Evolutionary conservation across 140 eudicot species (phyloP).

Genomic region (Bidens hawaiensis): DNA sequence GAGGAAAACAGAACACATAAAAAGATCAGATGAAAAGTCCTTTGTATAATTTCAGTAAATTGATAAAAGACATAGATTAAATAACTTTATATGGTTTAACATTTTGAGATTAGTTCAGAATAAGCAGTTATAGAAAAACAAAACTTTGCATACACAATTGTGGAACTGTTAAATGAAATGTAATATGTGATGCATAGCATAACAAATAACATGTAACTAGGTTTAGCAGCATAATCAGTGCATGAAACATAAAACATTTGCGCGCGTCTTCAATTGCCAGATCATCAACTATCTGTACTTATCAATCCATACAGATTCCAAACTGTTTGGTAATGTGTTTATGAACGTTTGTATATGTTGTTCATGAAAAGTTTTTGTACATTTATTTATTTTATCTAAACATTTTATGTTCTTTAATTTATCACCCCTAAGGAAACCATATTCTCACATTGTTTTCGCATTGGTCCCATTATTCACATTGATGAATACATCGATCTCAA

Average conservation of each 20-base stretch:
- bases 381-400: too few relatives aligned
- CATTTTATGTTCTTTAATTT: too few relatives aligned
- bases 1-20: conserved; percentile 15
- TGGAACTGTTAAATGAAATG: neutral
- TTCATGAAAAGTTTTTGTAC: too few relatives aligned
- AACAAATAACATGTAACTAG: neutral
- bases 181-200: neutral
- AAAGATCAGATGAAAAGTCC: conserved; percentile 14
- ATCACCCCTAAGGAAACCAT: too few relatives aligned
- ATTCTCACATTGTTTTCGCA: too few relatives aligned
- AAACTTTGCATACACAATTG: conserved; percentile 9
- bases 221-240: neutral
- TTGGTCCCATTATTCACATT: too few relatives aligned
- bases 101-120: neutral
- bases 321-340: too few relatives aligned
- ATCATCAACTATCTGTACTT: neutral
- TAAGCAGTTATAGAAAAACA: neutral
- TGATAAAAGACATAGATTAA: conserved; percentile 6
- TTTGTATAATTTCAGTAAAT: neutral
- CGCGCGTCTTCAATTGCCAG: neutral
- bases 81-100: neutral
- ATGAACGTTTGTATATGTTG: too few relatives aligned
- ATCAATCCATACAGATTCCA: neutral
- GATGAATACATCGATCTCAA: too few relatives aligned
- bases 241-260: conserved; percentile 5